A percentile compares a stretch with the other conserved stretches of the same genome.
These are phyloP conservation scores for Ustulina deusta DNA, from an alignment of 2,329 filamentous ascomycete species.

Conservation along the genomic window DNA sequence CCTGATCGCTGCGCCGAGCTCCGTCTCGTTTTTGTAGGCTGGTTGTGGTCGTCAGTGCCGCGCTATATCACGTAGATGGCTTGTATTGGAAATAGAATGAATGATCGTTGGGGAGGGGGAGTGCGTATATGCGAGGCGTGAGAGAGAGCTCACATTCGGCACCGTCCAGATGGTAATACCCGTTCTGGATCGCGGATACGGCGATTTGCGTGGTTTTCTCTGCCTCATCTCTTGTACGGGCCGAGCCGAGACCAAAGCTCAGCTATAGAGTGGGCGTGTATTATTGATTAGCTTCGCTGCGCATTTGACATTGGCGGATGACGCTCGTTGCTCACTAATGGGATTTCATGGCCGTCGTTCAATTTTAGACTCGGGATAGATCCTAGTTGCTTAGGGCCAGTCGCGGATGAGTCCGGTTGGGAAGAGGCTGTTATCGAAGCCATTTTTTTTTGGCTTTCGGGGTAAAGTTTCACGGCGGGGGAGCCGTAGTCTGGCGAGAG, in stretches of 20 bases:
- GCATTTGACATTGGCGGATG: neutral
- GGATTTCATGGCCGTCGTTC: slow-evolving; percentile 79
- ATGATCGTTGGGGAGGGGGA: neutral
- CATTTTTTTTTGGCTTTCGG: slow-evolving; percentile 49
- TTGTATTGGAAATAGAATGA: neutral
- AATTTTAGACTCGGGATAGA: slow-evolving; percentile 72
- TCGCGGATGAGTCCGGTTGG: slow-evolving; percentile 56
- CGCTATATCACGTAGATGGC: neutral
- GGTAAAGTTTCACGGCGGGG: neutral
- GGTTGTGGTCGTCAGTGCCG: slow-evolving; percentile 27
- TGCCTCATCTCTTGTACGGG: slow-evolving; percentile 72
- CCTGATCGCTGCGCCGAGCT: slow-evolving; percentile 79
- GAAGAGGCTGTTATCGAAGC: slow-evolving; percentile 57
- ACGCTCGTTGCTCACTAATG: slow-evolving; percentile 64
- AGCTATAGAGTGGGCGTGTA: slow-evolving; percentile 61
- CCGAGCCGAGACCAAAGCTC: slow-evolving; percentile 79
- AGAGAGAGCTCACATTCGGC: slow-evolving; percentile 68
- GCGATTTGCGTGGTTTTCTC: slow-evolving; percentile 62
- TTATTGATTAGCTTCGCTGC: slow-evolving; percentile 8
- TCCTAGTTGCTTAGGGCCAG: slow-evolving; percentile 55
- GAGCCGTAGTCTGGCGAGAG: neutral
- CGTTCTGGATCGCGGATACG: slow-evolving; percentile 74
- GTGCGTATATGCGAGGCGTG: neutral
- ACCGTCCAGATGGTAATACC: slow-evolving; percentile 79
- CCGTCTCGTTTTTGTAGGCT: slow-evolving; percentile 74